These are phyloP conservation scores for Dentipellis fragilis DNA, from an alignment of 768 basidiomycete species.

Conservation along the genomic window DNA sequence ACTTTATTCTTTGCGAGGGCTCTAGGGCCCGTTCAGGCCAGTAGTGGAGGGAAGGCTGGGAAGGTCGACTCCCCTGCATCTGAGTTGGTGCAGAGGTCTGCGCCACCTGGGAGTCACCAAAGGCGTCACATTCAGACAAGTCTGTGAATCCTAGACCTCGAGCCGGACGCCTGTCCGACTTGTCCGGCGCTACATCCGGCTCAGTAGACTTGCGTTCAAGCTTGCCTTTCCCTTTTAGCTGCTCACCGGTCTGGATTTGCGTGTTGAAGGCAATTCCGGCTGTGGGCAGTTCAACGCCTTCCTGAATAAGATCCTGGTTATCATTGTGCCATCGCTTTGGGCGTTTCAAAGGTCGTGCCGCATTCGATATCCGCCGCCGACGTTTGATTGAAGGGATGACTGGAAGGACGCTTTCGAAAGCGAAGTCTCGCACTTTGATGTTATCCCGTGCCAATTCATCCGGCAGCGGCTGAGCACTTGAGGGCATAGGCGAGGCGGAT, in stretches of 20 bases:
- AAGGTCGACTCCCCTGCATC: too few species aligned
- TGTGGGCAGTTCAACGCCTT: not conserved
- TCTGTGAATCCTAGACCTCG: slow-evolving; percentile 8
- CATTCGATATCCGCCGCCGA: slow-evolving; percentile 39
- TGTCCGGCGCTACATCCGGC: slow-evolving; percentile 4
- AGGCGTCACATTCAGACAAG: slow-evolving; percentile 1
- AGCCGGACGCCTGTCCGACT: not conserved
- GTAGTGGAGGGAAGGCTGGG: too few species aligned
- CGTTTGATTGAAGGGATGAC: slow-evolving; percentile 44
- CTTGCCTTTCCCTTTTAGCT: slow-evolving; percentile 1
- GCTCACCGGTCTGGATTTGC: too few species aligned
- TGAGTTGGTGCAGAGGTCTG: too few species aligned
- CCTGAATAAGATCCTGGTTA: slow-evolving; percentile 16
- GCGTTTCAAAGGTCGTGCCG: slow-evolving; percentile 28
- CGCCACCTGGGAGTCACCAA: too few species aligned
- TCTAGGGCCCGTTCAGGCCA: too few species aligned
- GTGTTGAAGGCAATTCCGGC: too few species aligned
- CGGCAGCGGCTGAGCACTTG: slow-evolving; percentile 5
- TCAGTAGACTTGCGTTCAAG: slow-evolving; percentile 12
- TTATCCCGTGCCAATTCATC: slow-evolving; percentile 22
- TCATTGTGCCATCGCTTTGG: slow-evolving; percentile 20
- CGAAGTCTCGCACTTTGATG: slow-evolving; percentile 50
- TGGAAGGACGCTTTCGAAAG: slow-evolving; percentile 56
- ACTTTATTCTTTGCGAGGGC: not conserved
- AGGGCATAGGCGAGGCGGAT: too few species aligned